Percentiles rank a stretch among this genome's conserved stretches.
These are phyloP conservation scores for Astathelohania contejeani DNA, from an alignment of 371 early-diverging fungal genomes.

Conservation along the genomic window DNA sequence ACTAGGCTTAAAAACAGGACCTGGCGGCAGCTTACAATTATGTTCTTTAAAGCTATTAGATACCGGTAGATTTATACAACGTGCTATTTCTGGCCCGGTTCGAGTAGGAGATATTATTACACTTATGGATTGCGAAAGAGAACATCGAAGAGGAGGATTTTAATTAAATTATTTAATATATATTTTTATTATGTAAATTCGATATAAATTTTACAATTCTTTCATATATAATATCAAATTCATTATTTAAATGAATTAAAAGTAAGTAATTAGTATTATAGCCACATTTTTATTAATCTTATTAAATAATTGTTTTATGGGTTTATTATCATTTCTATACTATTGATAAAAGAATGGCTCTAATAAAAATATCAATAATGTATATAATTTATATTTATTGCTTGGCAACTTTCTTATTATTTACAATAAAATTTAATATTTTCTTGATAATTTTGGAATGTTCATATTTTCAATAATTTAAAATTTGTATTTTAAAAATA, in stretches of 20 bases:
- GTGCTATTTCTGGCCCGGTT: conserved; percentile 48
- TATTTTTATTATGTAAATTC: not conserved
- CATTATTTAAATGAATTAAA: not conserved
- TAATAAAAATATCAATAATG: too few species aligned
- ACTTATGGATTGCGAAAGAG: conserved; percentile 51
- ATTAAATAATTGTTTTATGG: not conserved
- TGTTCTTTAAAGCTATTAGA: conserved; percentile 34
- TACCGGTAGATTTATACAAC: conserved; percentile 30
- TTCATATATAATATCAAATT: not conserved
- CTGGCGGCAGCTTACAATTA: conserved; percentile 43
- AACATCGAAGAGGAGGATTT: conserved; percentile 47
- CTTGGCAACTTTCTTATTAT: too few species aligned
- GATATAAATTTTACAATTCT: not conserved
- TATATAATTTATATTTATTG: too few species aligned
- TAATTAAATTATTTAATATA: conserved; percentile 2
- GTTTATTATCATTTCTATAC: not conserved
- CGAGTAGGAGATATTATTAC: conserved; percentile 45
- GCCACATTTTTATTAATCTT: not conserved
- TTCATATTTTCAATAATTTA: too few species aligned
- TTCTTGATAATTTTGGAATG: too few species aligned
- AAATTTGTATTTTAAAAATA: too few species aligned
- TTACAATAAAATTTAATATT: too few species aligned
- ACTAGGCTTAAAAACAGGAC: conserved; percentile 37
- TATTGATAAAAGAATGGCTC: too few species aligned
- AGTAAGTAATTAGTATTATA: not conserved